These are phyloP conservation scores for Chlamydomonas asymmetrica DNA, from an alignment of 139 green algal species.

Conservation along the genomic window DNA sequence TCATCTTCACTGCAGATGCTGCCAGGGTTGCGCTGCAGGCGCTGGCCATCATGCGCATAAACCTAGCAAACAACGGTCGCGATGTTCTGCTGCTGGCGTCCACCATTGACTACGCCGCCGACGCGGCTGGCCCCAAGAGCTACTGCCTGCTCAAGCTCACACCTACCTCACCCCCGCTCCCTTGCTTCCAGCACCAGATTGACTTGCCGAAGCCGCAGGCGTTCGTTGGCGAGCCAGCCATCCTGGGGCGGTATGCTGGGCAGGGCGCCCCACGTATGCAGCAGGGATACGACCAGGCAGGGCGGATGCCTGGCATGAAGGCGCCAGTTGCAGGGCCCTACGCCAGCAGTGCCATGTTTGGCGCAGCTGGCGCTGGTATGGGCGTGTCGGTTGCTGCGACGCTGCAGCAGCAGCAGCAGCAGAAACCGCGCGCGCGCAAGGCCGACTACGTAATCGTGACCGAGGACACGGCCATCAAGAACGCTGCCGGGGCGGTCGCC, in stretches of 20 bases:
- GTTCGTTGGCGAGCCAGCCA: background rate
- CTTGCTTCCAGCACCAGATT: slow-evolving; percentile 33
- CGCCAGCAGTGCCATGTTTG: background rate
- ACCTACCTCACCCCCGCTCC: slow-evolving; percentile 22
- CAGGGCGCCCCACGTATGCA: too few relatives aligned
- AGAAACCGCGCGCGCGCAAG: slow-evolving; percentile 35
- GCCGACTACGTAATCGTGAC: slow-evolving; percentile 53
- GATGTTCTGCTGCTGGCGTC: slow-evolving; percentile 34
- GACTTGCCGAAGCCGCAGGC: background rate
- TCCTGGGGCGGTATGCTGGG: slow-evolving; percentile 4
- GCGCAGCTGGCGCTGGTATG: background rate
- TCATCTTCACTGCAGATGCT: slow-evolving; percentile 25
- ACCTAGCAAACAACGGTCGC: slow-evolving; percentile 25
- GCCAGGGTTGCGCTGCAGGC: slow-evolving; percentile 37
- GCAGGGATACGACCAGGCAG: too few relatives aligned
- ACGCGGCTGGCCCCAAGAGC: slow-evolving; percentile 11
- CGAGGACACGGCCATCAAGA: slow-evolving; percentile 52
- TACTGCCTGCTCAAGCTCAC: slow-evolving; percentile 25
- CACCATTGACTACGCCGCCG: slow-evolving; percentile 18
- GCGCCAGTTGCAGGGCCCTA: too few relatives aligned
- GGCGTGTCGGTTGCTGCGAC: background rate
- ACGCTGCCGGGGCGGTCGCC: slow-evolving; percentile 46
- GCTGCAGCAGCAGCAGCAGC: background rate
- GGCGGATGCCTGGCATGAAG: too few relatives aligned
- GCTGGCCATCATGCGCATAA: slow-evolving; percentile 31